phyloP scores from a whole-genome alignment of 2,329 filamentous ascomycete genomes.

The Aulographum hederae region DNA sequence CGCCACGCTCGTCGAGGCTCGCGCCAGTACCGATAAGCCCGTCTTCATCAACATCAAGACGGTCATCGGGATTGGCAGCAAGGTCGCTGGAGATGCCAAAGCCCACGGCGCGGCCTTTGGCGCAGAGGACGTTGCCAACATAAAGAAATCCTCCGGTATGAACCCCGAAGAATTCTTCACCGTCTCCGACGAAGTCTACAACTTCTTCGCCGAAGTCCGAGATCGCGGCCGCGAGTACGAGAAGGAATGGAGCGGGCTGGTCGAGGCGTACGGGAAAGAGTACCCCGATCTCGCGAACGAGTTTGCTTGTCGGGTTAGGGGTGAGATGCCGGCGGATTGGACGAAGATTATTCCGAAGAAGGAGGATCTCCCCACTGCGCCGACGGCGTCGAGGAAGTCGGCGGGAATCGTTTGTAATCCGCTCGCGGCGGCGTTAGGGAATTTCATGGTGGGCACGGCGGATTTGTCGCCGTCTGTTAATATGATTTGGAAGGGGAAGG shows the following conservation, averaged over 20 bases:
- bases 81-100: slow-evolving; percentile 27
- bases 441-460: slow-evolving; percentile 35
- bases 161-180: slow-evolving; percentile 29
- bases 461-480: slow-evolving; percentile 35
- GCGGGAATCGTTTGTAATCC: slow-evolving; percentile 34
- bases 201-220: slow-evolving; percentile 33
- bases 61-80: slow-evolving; percentile 34
- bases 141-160: slow-evolving; percentile 33
- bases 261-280: slow-evolving; percentile 23
- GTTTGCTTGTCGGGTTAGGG: slow-evolving; percentile 28
- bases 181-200: slow-evolving; percentile 25
- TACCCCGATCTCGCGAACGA: slow-evolving; percentile 32
- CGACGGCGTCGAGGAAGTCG: slow-evolving; percentile 32
- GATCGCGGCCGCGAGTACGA: slow-evolving; percentile 27
- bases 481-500: slow-evolving; percentile 35
- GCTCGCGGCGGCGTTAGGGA: slow-evolving; percentile 26
- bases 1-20: slow-evolving; percentile 26
- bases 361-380: slow-evolving; percentile 24
- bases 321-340: slow-evolving; percentile 31
- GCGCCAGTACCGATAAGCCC: slow-evolving; percentile 27
- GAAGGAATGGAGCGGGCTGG: slow-evolving; percentile 28
- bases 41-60: slow-evolving; percentile 40
- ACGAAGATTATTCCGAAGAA: slow-evolving; percentile 28
- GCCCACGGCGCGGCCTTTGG: slow-evolving; percentile 42
- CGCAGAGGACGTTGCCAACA: slow-evolving; percentile 31